Evolutionary conservation across 768 basidiomycete species (phyloP), one percentile per base, ranked within the genome.

Genomic region (Tylopilus felleus): DNA sequence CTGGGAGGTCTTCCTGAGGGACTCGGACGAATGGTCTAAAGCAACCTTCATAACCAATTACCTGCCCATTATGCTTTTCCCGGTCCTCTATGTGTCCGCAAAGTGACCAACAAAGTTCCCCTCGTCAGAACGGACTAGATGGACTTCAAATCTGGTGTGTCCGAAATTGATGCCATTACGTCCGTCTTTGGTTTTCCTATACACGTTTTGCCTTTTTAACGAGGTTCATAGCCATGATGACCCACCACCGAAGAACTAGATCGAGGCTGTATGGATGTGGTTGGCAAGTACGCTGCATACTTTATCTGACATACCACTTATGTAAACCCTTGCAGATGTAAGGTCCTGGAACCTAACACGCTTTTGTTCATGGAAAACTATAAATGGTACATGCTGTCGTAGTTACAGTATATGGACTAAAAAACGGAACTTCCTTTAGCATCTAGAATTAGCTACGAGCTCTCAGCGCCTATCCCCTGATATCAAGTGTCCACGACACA

Each of bases 31-130:
- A 27, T 76, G 74, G 74, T 61, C 59, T 14, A 63, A 66, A 19
- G 72, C 62, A 44, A 67, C 64, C 7, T 76, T 76, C 53, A 57
- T 74, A 7, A 74, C 75, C 16, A 70, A 67, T 50, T 76, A 75
- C 53, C 44, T 76, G 12, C 72, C 75, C 17, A 51, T 74, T 51
- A 60, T 58, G 38, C 60, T 78, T 49, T 79, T 81, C 71, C 78
- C 77, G 10, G 39, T 77, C 35, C 60, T 82, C 28, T 81, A 74
- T 60, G 19, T 75, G 21, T 68, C 61, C 22, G 56, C 55, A 67
- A 69, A 51, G 12, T 59, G 27, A n/a, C 42, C 41, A 65, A 22
- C 3, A 38, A 25, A 21, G 57, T 19, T 14, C 49, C 51, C 6
- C 17, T 66, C 7, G 22, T 65, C 14, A 62, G 23, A 38, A 6